phyloP scores from a whole-genome alignment of 1,284 basidiomycete genomes.

The Sanguinoderma infundibulare region DNA sequence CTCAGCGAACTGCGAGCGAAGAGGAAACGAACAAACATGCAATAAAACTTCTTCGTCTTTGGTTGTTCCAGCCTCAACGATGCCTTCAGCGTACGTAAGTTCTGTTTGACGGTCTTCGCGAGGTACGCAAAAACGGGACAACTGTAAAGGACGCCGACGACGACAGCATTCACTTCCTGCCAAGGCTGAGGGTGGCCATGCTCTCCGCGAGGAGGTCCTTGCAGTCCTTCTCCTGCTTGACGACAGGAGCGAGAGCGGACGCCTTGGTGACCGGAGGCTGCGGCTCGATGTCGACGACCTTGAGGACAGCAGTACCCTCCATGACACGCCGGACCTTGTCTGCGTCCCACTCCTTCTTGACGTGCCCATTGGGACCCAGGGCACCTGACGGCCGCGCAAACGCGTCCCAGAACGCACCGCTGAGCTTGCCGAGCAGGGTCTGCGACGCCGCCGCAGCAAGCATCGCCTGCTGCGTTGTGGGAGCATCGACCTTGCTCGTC shows the following conservation, averaged over 20 bases:
- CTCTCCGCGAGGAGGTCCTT: conserved; percentile 59
- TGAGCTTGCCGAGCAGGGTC: conserved; percentile 68
- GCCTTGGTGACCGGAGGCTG: conserved; percentile 14
- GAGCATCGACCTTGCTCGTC: conserved; percentile 25
- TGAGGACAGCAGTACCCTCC: conserved; percentile 76
- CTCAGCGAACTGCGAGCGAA: conserved; percentile 2
- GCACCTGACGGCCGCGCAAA: conserved; percentile 53
- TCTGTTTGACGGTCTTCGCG: background rate
- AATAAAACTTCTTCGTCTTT: conserved; percentile 7
- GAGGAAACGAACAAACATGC: conserved; percentile 7
- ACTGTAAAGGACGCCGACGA: background rate
- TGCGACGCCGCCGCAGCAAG: conserved; percentile 72
- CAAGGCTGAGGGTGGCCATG: conserved; percentile 62
- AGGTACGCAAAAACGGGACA: background rate
- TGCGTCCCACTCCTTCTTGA: conserved; percentile 56
- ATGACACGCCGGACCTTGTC: conserved; percentile 79
- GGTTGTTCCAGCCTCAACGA: background rate
- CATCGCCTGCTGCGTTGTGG: conserved; percentile 50
- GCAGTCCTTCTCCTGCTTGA: conserved; percentile 12
- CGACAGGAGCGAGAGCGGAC: background rate
- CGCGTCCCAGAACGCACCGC: conserved; percentile 81
- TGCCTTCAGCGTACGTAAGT: background rate
- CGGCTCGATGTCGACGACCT: conserved; percentile 72
- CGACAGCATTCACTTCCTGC: conserved; percentile 49
- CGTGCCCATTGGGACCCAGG: conserved; percentile 28